These are phyloP conservation scores for Groenewaldozyma salmanticensis DNA, from an alignment of 805 yeast genomes.

Conservation along the genomic window DNA sequence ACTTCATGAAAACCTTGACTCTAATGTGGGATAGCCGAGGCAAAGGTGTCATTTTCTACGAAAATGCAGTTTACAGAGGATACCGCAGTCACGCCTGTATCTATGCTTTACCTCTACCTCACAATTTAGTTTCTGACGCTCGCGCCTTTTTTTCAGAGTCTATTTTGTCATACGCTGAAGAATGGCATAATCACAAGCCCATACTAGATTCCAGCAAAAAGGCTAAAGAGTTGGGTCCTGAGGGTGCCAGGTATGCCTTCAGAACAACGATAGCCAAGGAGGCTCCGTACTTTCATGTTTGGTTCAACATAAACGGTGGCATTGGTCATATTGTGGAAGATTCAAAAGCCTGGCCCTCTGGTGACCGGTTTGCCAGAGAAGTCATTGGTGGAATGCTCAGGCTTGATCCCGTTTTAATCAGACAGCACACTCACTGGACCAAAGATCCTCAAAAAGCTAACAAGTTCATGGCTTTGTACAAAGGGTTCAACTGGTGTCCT, in stretches of 20 bases:
- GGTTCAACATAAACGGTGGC: slow-evolving; percentile 40
- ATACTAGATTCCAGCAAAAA: slow-evolving; percentile 31
- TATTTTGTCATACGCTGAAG: slow-evolving; percentile 30
- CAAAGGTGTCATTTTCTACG: slow-evolving; percentile 37
- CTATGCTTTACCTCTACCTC: slow-evolving; percentile 36
- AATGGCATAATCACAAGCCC: slow-evolving; percentile 31
- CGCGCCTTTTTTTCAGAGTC: slow-evolving; percentile 37
- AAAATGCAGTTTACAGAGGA: slow-evolving; percentile 28
- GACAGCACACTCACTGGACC: slow-evolving; percentile 26
- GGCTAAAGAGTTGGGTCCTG: slow-evolving; percentile 15
- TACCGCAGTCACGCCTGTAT: slow-evolving; percentile 32
- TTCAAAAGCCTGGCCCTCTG: slow-evolving; percentile 34
- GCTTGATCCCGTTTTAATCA: slow-evolving; percentile 29
- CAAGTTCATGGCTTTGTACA: slow-evolving; percentile 29
- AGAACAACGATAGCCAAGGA: slow-evolving; percentile 34
- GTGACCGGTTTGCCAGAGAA: slow-evolving; percentile 36
- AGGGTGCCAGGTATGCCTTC: slow-evolving; percentile 20
- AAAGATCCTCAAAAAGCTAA: slow-evolving; percentile 16
- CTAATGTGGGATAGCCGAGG: slow-evolving; percentile 30
- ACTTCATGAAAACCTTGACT: slow-evolving; percentile 34
- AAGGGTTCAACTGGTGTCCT: slow-evolving; percentile 30
- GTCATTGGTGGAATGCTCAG: slow-evolving; percentile 38
- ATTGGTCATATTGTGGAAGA: slow-evolving; percentile 42
- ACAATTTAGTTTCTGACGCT: slow-evolving; percentile 23
- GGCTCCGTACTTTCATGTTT: slow-evolving; percentile 42